These are phyloP conservation scores for Phytophthora ohioensis DNA, from an alignment of 352 stramenopile genomes.

Conservation along the genomic window DNA sequence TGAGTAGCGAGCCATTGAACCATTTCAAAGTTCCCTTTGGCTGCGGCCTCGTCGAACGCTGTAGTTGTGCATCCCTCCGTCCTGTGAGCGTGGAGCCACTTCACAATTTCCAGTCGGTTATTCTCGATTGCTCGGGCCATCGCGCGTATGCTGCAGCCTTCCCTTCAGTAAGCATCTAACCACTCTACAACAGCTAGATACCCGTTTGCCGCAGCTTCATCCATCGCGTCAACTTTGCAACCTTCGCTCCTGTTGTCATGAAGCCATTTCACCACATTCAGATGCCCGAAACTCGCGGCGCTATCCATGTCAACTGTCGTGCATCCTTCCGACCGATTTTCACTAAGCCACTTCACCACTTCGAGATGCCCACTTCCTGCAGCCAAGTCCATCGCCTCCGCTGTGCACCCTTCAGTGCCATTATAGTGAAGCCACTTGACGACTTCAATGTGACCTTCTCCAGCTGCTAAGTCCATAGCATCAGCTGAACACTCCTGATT, in stretches of 20 bases:
- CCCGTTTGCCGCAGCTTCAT: neutral
- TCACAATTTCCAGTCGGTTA: neutral
- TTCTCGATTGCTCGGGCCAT: neutral
- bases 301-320: neutral
- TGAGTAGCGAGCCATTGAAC: neutral
- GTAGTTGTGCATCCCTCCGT: neutral
- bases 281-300: no score
- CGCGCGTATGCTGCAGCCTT: neutral
- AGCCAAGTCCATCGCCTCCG: neutral
- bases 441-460: neutral
- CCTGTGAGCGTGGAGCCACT: neutral
- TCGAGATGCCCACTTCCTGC: neutral
- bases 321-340: neutral
- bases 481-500: neutral
- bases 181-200: conserved; percentile 4
- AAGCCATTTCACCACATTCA: no score
- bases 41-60: neutral
- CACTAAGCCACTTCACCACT: conserved; percentile 6
- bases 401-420: neutral
- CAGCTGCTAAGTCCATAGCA: neutral
- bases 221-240: neutral
- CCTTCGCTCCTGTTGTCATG: neutral
- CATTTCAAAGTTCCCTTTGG: neutral
- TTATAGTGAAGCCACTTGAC: conserved; percentile 3
- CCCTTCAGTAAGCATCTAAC: neutral